These are phyloP conservation scores for Ganoderma lucidum DNA, from an alignment of 1,284 basidiomycete genomes.

Conservation along the genomic window DNA sequence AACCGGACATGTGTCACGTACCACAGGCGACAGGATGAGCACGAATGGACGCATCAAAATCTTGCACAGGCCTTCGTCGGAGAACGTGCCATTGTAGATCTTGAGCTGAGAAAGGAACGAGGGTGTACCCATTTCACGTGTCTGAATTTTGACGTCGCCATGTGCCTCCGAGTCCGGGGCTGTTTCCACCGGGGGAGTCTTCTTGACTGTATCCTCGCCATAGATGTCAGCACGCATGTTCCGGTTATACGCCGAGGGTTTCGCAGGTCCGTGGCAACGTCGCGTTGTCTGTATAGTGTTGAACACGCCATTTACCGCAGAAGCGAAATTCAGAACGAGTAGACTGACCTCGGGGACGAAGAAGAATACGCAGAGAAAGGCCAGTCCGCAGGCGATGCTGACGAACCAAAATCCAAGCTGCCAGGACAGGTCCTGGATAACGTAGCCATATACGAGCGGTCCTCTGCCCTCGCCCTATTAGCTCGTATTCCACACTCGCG, in stretches of 20 bases:
- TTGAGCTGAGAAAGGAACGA: constrained; percentile 36
- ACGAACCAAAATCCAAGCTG: constrained; percentile 54
- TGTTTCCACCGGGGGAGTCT: too few relatives aligned
- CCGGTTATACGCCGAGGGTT: too few relatives aligned
- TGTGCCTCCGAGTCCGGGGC: too few relatives aligned
- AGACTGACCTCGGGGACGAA: too few relatives aligned
- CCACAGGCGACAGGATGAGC: constrained; percentile 51
- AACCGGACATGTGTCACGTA: constrained; percentile 21
- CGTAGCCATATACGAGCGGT: constrained; percentile 50
- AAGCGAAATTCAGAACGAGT: too few relatives aligned
- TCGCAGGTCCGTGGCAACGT: too few relatives aligned
- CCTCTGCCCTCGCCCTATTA: constrained; percentile 31
- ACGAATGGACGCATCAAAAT: constrained; percentile 50
- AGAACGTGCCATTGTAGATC: constrained; percentile 48
- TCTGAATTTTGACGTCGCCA: too few relatives aligned
- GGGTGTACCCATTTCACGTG: too few relatives aligned
- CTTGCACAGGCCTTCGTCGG: constrained; percentile 43
- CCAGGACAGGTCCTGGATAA: constrained; percentile 50
- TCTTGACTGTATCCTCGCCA: too few relatives aligned
- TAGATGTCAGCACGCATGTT: too few relatives aligned
- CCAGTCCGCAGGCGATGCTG: constrained; percentile 48
- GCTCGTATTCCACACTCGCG: background rate
- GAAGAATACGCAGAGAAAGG: constrained; percentile 46
- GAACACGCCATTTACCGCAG: too few relatives aligned
- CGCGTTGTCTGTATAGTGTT: too few relatives aligned